phyloP scores from a whole-genome alignment of 2,329 filamentous ascomycete species.

The Phyllosticta capitalensis region DNA sequence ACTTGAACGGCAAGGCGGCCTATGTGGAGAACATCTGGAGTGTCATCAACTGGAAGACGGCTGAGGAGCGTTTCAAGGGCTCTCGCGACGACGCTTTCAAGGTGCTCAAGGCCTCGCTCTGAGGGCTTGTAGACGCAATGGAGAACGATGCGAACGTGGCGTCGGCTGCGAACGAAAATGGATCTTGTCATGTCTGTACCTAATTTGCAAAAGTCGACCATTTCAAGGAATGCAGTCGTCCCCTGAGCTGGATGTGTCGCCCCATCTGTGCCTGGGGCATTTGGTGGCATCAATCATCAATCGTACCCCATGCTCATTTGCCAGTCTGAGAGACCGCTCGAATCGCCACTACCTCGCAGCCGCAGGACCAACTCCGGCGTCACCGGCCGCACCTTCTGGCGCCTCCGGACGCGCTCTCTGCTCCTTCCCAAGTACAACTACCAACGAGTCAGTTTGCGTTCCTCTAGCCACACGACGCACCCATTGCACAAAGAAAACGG shows the following conservation, averaged over 20 bases:
- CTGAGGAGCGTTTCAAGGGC: slow-evolving; percentile 52
- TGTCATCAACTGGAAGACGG: slow-evolving; percentile 67
- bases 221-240: background rate
- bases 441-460: background rate
- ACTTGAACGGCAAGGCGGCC: slow-evolving; percentile 63
- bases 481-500: too few relatives aligned
- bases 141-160: background rate
- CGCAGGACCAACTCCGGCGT: background rate
- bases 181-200: background rate
- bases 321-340: too few relatives aligned
- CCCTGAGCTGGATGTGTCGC: background rate
- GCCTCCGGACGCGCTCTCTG: background rate
- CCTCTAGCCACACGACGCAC: too few relatives aligned
- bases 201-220: background rate
- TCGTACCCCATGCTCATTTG: too few relatives aligned
- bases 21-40: slow-evolving; percentile 72
- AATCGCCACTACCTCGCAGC: background rate
- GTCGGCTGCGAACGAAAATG: background rate
- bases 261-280: background rate
- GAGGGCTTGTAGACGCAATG: background rate
- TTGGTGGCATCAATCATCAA: background rate
- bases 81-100: slow-evolving; percentile 30
- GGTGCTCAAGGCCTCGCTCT: slow-evolving; percentile 24
- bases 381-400: background rate
- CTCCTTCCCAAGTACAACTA: background rate